phyloP scores from a whole-genome alignment of 1,139 yeast genomes.

The Nematodospora anomalae region DNA sequence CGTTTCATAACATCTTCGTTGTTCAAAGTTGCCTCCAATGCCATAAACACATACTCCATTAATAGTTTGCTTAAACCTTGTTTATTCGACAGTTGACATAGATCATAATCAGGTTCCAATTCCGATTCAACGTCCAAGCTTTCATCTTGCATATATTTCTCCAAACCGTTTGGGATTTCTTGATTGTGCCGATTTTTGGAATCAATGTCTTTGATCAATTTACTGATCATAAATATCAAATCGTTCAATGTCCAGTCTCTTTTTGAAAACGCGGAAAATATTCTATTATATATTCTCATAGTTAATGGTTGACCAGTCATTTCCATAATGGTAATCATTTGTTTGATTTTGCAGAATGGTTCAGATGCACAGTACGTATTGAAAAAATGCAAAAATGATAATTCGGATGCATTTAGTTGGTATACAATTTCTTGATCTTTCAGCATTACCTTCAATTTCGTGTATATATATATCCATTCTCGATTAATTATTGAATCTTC shows the following conservation, averaged over 20 bases:
- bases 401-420: constrained; percentile 25
- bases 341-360: constrained; percentile 16
- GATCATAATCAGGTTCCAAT: neutral
- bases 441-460: constrained; percentile 29
- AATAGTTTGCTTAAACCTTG: constrained; percentile 7
- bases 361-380: constrained; percentile 15
- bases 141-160: constrained; percentile 1
- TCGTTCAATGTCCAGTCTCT: constrained; percentile 7
- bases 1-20: neutral
- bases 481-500: constrained; percentile 20
- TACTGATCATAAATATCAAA: constrained; percentile 2
- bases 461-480: constrained; percentile 20
- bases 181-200: neutral
- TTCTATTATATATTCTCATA: constrained; percentile 21
- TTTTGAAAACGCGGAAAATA: constrained; percentile 5
- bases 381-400: constrained; percentile 28
- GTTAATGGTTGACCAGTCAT: constrained; percentile 26
- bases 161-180: constrained; percentile 1
- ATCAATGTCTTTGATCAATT: constrained; percentile 7
- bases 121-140: neutral
- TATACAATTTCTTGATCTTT: constrained; percentile 12
- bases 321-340: constrained; percentile 21
- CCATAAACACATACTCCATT: constrained; percentile 7
- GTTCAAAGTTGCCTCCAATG: constrained; percentile 13
- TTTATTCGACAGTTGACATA: neutral